Evolutionary conservation across 495 filamentous ascomycete species (phyloP), one percentile per base, ranked within the genome.

Genomic region (Tuber brumale): DNA sequence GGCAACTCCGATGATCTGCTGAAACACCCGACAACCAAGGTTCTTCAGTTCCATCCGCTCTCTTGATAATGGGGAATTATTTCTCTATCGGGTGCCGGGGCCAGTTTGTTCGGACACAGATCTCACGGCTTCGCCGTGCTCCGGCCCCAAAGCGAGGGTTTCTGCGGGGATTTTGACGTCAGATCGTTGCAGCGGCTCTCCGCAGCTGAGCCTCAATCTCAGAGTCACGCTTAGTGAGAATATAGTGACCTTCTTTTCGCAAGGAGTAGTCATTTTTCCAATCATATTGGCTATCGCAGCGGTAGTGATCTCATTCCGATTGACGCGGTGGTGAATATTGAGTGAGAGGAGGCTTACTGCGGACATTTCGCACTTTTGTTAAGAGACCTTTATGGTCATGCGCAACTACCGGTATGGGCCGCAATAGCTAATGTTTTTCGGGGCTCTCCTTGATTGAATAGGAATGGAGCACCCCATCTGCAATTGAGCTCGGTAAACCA

Each of bases 141-240:
- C 57, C 27, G 57, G 27, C 27, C 4, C 57, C 27, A 18, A 35
- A 35, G 57, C 57, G 3, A 31, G n/a, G 48, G 51, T 31, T 66
- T 66, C 27, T 19, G 27, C 12, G 27, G 57, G 23, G 51, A n/a
- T 66, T 35, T 66, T 66, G 57, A 66, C 57, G 57, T 66, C 57
- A 66, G 57, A 66, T 66, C 2, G 57, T 35, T 66, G 27, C 27
- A 31, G n/a, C 57, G 27, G 27, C 57, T 66, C 27, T 57, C 12
- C 27, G 10, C 27, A 66, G 57, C 57, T 66, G 27, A 66, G 57
- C 57, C 57, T 31, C 57, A 66, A 66, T 14, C 23, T 66, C 27
- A 66, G 57, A 66, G 57, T 66, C 57, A 66, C 57, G 57, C 57
- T 66, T 66, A 66, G 57, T 66, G 57, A 66, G 57, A 66, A 66